These are phyloP conservation scores for Plectosphaerella sp. DNA, from an alignment of 2,329 filamentous ascomycete species.

Conservation along the genomic window DNA sequence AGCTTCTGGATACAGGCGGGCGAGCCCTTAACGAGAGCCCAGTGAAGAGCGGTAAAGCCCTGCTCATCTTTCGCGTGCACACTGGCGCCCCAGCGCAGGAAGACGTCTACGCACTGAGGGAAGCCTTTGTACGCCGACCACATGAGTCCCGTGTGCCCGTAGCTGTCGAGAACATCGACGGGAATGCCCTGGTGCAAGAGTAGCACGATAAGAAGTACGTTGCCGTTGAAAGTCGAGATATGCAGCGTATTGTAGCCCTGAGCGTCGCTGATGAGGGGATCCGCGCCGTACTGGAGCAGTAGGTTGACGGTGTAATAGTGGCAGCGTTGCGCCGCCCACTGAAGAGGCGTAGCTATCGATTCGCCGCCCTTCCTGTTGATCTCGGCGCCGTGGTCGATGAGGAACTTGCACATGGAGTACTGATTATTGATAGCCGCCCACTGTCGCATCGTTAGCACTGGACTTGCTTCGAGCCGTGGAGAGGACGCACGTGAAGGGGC, in stretches of 20 bases:
- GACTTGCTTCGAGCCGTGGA: background rate
- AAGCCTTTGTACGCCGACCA: conserved; percentile 99
- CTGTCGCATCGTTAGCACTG: conserved; percentile 37
- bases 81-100: conserved; percentile 91
- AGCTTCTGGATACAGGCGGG: conserved; percentile 87
- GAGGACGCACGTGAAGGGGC: conserved; percentile 73
- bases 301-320: conserved; percentile 96
- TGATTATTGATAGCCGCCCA: conserved; percentile 99
- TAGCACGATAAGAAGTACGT: conserved; percentile 82
- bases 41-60: conserved; percentile 91
- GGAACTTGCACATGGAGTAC: conserved; percentile 93
- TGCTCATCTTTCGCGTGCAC: conserved; percentile 88
- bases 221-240: conserved; percentile 94
- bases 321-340: conserved; percentile 95
- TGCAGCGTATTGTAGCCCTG: conserved; percentile 98
- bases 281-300: conserved; percentile 84
- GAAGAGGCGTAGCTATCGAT: conserved; percentile 85
- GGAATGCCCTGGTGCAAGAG: conserved; percentile 93
- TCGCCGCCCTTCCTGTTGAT: conserved; percentile 96
- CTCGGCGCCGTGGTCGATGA: conserved; percentile 78
- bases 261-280: conserved; percentile 85
- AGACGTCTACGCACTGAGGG: conserved; percentile 85
- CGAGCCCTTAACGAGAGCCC: conserved; percentile 92
- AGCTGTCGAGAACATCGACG: conserved; percentile 83
- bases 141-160: conserved; percentile 93